Percentiles rank a stretch among this genome's conserved stretches.
phyloP scores from a whole-genome alignment of 148 eudicot genomes.

The Polygonum maritimum region DNA sequence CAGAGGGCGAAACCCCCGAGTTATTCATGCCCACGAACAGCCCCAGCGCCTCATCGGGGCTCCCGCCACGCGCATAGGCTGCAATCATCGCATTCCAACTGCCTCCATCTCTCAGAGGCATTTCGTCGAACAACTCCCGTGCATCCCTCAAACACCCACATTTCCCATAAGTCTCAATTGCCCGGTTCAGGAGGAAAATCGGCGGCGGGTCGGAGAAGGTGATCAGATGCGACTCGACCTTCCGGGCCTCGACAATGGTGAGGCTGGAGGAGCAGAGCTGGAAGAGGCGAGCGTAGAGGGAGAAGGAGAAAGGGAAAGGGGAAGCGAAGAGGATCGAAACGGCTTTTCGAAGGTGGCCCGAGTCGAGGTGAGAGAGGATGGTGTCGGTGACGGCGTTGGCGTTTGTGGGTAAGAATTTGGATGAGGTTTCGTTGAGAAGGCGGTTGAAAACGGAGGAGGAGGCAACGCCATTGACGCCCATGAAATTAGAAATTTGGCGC shows the following conservation, averaged over 20 bases:
- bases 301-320: conserved; percentile 33
- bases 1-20: conserved; percentile 29
- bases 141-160: conserved; percentile 62
- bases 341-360: conserved; percentile 42
- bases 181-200: conserved; percentile 53
- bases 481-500: conserved; percentile 3
- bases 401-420: conserved; percentile 10
- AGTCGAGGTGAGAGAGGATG: conserved; percentile 30
- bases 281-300: conserved; percentile 54
- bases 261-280: conserved; percentile 32
- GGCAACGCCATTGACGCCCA: conserved; percentile 18
- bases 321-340: conserved; percentile 52
- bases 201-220: conserved; percentile 48
- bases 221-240: conserved; percentile 58
- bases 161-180: conserved; percentile 47
- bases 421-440: conserved; percentile 13
- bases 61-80: conserved; percentile 32
- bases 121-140: conserved; percentile 61
- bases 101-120: conserved; percentile 72
- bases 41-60: conserved; percentile 25
- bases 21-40: conserved; percentile 41
- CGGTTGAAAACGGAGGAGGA: conserved; percentile 13
- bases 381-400: conserved; percentile 22
- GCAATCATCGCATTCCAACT: conserved; percentile 73
- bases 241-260: conserved; percentile 57